Evolutionary conservation across 139 green algal species (phyloP), one percentile per base, ranked within the genome.

Genomic region (Pleodorina starrii): DNA sequence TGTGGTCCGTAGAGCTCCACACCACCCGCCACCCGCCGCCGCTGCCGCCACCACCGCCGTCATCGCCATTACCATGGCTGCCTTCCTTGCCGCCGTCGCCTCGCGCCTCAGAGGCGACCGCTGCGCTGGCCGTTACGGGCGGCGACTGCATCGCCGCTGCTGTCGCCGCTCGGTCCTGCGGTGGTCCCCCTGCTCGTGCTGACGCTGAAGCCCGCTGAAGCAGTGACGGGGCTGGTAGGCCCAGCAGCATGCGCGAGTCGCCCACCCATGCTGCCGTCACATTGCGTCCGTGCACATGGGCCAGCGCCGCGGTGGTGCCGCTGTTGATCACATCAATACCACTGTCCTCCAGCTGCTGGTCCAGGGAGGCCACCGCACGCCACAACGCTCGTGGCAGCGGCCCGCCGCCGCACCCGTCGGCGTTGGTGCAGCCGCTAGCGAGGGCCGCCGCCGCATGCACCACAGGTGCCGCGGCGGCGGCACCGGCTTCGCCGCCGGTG

Each of bases 181-280:
- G n/a, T n/a, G n/a, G n/a, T n/a, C n/a, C n/a, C n/a, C 25, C 38
- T 11, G 21, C 63, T 10, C 63, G 2, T 66, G 54, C 54, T 83
- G 50, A 68, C 32, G 51, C 50, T 77, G 66, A 17, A 12, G 68
- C 87, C 38, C 0, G 27, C 44, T n/a, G n/a, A n/a, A n/a, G n/a
- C n/a, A n/a, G n/a, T n/a, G n/a, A n/a, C n/a, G n/a, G 21, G 42
- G 10, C 44, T 40, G 71, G 69, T 68, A 88, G 32, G 3, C 88
- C 92, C 66, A 95, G 40, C 40, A 95, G 32, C 11, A 89, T 83
- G 2, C 92, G 77, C 0, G 88, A 93, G 78, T 95, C 92, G 0
- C 92, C 92, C 35, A 91, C 89, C 92, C 92, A 95, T 2, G 92
- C 92, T 12, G 92, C 93, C 4, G 89, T 93, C 25, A 95, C 59